Evolutionary conservation across 805 yeast species (phyloP), one percentile per base, ranked within the genome.

Genomic region (Tanozyma kutaoensis): DNA sequence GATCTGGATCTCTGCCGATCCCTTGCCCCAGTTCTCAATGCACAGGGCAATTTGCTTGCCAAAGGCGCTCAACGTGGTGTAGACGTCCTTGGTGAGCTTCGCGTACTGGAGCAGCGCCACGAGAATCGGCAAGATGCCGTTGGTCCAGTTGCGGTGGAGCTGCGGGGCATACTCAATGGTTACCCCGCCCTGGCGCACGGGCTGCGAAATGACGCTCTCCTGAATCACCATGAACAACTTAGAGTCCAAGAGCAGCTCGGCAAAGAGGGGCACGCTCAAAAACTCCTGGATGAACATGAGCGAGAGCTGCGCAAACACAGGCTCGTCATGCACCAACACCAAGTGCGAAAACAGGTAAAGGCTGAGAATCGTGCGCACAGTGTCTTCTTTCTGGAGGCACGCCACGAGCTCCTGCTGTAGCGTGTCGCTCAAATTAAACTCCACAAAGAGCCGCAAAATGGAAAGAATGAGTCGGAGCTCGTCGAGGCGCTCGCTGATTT

Each of bases 81-180:
- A 66, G 6, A 73, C 52, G 31, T 82, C 91, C 2, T 77, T 57
- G 23, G 69, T 60, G 1, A 64, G 63, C 1, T 88, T 88, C 32
- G 84, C 69, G 26, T 63, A 66, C 15, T 73, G 61, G 22, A 82
- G 43, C 11, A 81, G 49, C 1, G 69, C 55, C 26, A 81, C 52
- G 13, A 78, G 53, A 4, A 81, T 68, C 0, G 91, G 74, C 17
- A 86, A 55, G 12, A 86, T 51, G 1, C 95, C 94, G 40, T 76
- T 72, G n/a, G 72, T 66, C 96, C 96, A 86, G n/a, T 80, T 56
- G 28, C 68, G 63, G 46, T 85, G 88, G 32, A 79, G 50, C 25
- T 68, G 66, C 1, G 80, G 66, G 3, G 69, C 48, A 1, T 51
- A 42, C 21, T 59, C 61, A 2, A 79, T 65, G 10, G 61, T 55